Evolutionary conservation across 2,329 filamentous ascomycete species (phyloP).

Genomic region (Chrysosporium queenslandicum): DNA sequence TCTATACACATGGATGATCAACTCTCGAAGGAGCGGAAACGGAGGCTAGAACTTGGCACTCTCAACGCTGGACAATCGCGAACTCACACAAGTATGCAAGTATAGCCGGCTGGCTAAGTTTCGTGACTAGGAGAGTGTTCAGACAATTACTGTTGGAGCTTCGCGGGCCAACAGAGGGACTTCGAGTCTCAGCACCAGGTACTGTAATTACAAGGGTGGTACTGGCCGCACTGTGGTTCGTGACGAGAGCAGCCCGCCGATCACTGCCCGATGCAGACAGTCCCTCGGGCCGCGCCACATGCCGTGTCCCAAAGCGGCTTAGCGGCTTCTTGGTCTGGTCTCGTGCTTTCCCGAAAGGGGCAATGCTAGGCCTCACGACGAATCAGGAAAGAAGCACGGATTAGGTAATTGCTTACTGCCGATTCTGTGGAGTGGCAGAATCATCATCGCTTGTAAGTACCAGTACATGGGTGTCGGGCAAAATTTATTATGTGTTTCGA

Average conservation of each 20-base stretch:
- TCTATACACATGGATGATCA: too few relatives aligned
- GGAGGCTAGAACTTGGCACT: neutral
- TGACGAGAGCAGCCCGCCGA: neutral
- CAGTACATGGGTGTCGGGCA: neutral
- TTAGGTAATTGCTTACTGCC: constrained; percentile 1
- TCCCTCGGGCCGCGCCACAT: neutral
- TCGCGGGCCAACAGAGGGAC: neutral
- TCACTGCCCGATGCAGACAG: constrained; percentile 1
- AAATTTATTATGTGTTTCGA: neutral
- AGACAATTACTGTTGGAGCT: constrained; percentile 10
- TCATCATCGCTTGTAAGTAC: neutral
- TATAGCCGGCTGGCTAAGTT: neutral
- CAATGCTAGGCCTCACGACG: constrained; percentile 1
- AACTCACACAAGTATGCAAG: neutral
- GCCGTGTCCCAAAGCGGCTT: constrained; percentile 3
- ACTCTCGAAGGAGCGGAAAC: neutral
- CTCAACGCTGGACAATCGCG: neutral
- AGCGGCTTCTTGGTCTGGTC: neutral
- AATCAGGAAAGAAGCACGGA: neutral
- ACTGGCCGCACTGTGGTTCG: neutral
- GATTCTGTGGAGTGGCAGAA: neutral
- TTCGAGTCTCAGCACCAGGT: neutral
- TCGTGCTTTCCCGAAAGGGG: constrained; percentile 9
- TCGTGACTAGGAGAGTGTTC: neutral
- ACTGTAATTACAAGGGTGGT: constrained; percentile 6